Evolutionary conservation across 495 filamentous ascomycete species (phyloP).

Genomic region (Neurospora sp.): DNA sequence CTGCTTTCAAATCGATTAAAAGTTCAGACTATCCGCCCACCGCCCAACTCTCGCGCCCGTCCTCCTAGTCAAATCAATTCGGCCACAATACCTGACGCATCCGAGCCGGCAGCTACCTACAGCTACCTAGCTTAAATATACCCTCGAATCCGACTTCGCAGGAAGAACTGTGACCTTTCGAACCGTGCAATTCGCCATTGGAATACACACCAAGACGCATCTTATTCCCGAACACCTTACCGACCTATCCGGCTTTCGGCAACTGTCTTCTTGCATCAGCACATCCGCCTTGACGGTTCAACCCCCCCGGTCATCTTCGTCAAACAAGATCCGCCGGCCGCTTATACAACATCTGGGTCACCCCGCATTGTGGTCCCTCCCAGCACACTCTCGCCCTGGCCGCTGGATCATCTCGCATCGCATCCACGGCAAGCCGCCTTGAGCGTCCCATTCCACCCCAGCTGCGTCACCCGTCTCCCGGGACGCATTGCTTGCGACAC

Average conservation of each 20-base stretch:
- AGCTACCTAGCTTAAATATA: neutral
- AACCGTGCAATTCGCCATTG: neutral
- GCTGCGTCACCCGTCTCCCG: neutral
- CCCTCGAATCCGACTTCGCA: neutral
- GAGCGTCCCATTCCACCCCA: neutral
- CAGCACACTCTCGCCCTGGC: neutral
- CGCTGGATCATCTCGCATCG: neutral
- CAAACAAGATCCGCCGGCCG: neutral
- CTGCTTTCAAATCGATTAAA: neutral
- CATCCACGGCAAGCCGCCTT: neutral
- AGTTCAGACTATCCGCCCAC: neutral
- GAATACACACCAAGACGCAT: neutral
- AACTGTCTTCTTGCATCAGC: neutral
- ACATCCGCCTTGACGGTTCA: neutral
- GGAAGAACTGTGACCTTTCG: neutral
- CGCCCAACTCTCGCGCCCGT: neutral
- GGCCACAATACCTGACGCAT: neutral
- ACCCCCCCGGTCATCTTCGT: neutral
- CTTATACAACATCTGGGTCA: neutral
- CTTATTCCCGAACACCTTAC: neutral
- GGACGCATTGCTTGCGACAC: neutral
- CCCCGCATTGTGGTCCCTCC: neutral
- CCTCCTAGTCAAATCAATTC: neutral
- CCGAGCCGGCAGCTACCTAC: neutral
- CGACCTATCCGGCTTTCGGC: neutral